Conservation (phyloP, 306 rosid species). For the Ochetophila trinervis region DNA sequence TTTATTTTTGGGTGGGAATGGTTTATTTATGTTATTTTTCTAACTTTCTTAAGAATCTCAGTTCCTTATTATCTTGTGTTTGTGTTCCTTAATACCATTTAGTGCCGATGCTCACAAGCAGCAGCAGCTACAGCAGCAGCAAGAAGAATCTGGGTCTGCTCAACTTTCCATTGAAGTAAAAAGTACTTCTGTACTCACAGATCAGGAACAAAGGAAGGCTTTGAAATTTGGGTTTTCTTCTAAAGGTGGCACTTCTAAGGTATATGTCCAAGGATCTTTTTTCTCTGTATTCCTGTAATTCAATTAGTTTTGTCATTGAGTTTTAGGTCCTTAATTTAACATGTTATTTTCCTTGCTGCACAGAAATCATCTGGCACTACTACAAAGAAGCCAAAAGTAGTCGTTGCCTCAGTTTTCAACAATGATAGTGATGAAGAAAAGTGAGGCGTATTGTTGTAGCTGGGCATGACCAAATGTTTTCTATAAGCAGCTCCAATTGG, state of each 20-base stretch:
- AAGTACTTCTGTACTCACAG: constrained; percentile 64
- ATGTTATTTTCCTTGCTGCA: not conserved
- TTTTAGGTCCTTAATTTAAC: not conserved
- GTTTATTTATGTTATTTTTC: not conserved
- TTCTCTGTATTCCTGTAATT: too few relatives aligned
- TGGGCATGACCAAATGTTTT: too few relatives aligned
- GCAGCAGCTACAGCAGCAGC: constrained; percentile 64
- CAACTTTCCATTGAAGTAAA: constrained; percentile 48
- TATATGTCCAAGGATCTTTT: constrained; percentile 19
- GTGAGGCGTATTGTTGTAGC: not conserved
- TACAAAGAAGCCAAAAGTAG: constrained; percentile 54
- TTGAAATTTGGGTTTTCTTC: constrained; percentile 93
- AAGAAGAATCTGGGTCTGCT: constrained; percentile 53
- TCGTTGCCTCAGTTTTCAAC: constrained; percentile 57
- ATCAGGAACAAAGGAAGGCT: constrained; percentile 82
- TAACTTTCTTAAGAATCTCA: not conserved
- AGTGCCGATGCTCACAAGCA: constrained; percentile 88
- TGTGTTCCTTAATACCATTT: constrained; percentile 26
- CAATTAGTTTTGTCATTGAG: not conserved
- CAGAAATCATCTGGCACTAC: constrained; percentile 50
- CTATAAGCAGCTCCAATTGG: too few relatives aligned
- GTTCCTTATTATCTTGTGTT: constrained; percentile 5
- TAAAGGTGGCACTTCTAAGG: constrained; percentile 74
- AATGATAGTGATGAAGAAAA: constrained; percentile 70
- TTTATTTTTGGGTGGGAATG: not conserved